Base-by-base conservation (phyloP, 805 yeast species). In the Starmerella riodocensis region DNA sequence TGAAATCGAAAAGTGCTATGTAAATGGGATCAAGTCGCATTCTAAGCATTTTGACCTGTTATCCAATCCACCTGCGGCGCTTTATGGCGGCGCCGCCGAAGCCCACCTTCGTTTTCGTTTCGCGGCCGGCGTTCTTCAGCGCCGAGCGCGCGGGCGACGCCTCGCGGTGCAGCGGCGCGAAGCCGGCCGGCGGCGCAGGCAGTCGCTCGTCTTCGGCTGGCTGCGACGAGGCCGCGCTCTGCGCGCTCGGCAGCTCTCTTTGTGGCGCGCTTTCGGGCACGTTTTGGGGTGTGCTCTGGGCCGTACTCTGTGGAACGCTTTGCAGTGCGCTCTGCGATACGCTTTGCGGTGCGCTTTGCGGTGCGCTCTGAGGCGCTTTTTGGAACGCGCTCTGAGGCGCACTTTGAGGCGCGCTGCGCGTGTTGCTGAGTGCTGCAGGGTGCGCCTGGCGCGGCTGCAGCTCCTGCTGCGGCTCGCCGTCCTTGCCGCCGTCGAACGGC, bases 21-120 rank as follows among this genome's bases (percentile, higher is more conserved):
- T 91, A 32, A 85, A 79, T 51, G 70, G 73, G 40, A 65, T 74
- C 47, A 65, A 70, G 43, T 70, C 76, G 1, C 59, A 65, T 30
- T 83, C 66, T 53, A 54, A 59, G 12, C 72, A 78, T 53, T 62
- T 65, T 9, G 94, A 83, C 52, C 54, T 61, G 26, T 54, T 74
- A 24, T 40, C 28, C 49, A 53, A 32, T 51, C 50, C 25, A 43
- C 45, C 28, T 34, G 41, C 14, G 38, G 37, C 34, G 37, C 41
- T 17, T 44, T n/a, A n/a, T n/a, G n/a, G n/a, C 40, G n/a, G 40
- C 37, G 3, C 39, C 45, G 16, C 45, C 48, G n/a, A 38, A 48
- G 42, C 45, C 47, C 14, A 44, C 53, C 32, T 40, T 27, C 7
- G 52, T 39, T 13, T 41, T 29, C 13, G 46, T n/a, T 12, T 29